Base-by-base conservation (phyloP, 1,284 basidiomycete species). In the Sanghuangporus sanghuang region DNA sequence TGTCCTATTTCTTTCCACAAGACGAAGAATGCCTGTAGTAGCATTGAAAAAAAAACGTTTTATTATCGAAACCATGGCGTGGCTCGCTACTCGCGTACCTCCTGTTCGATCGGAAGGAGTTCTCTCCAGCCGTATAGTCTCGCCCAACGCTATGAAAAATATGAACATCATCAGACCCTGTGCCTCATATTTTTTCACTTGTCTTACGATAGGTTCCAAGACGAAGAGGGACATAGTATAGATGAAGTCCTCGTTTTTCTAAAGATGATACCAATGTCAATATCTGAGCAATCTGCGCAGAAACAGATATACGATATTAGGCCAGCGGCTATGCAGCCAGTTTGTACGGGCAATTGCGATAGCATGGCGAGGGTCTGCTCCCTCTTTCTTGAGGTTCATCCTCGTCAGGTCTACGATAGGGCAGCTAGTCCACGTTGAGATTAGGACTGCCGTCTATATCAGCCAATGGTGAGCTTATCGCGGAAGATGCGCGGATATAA, bases 271-370 rank as follows among this genome's bases (percentile, higher is more conserved):
- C 4, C 27, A n/a, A 42, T 6, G 40, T 42, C 12, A 42, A 42
- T 11, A 12, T 42, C 40, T 6, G 40, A 42, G 40, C 11, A 42
- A n/a, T 35, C 14, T 21, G 48, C 9, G 12, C n/a, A 50, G 48
- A 18, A 50, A 44, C 23, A 53, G 18, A 46, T 57, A 40, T 44
- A 63, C 62, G 27, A 63, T 63, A 16, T 23, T 46, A 7, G 63
- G 63, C 57, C 80, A 79, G 40, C 74, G 73, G 0, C 75, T 74
- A 74, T 83, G 81, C 7, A 83, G 66, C 73, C 76, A 81, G 63
- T 82, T 83, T 2, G 73, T 70, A 16, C 81, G 73, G 0, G 81
- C 79, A 2, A 82, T 66, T 2, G 80, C 78, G 46, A 83, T 75
- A 65, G 73, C 76, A 3, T 76, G 76, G 14, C 80, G 71, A 7